These are phyloP conservation scores for Sugiyamaella xylanicola DNA, from an alignment of 1,139 yeast genomes.

Conservation along the genomic window DNA sequence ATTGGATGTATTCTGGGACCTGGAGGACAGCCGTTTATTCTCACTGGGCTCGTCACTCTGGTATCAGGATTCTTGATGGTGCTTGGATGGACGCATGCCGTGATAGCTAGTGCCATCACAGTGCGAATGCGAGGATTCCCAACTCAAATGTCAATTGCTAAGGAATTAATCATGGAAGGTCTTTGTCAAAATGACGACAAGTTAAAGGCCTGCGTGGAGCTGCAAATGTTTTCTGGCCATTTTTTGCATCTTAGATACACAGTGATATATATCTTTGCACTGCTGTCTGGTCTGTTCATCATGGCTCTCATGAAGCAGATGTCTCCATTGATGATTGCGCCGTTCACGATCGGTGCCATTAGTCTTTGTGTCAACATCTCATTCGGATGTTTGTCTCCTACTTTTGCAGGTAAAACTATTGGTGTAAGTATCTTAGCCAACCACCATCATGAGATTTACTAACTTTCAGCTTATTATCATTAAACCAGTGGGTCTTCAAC, in stretches of 20 bases:
- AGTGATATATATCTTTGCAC: conserved; percentile 34
- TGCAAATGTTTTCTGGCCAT: conserved; percentile 32
- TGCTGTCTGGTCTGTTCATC: conserved; percentile 27
- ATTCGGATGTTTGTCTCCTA: conserved; percentile 32
- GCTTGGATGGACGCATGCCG: conserved; percentile 31
- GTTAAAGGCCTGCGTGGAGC: conserved; percentile 27
- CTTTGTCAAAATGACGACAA: conserved; percentile 29
- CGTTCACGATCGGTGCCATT: conserved; percentile 29
- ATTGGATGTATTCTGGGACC: conserved; percentile 35
- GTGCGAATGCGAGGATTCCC: conserved; percentile 35
- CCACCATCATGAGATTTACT: too few relatives aligned
- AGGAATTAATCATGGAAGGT: conserved; percentile 29
- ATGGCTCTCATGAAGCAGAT: conserved; percentile 19
- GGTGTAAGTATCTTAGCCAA: too few relatives aligned
- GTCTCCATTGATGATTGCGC: conserved; percentile 24
- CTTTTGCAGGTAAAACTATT: conserved; percentile 31
- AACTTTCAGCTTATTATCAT: conserved; percentile 22
- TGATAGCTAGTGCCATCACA: conserved; percentile 35
- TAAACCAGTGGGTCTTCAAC: conserved; percentile 35
- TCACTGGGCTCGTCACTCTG: conserved; percentile 28
- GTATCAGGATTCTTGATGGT: conserved; percentile 28
- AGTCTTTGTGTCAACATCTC: conserved; percentile 28
- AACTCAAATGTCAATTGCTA: conserved; percentile 23
- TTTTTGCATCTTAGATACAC: conserved; percentile 32
- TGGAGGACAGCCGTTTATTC: conserved; percentile 35